These are phyloP conservation scores for Bipolaris bicolor DNA, from an alignment of 2,329 filamentous ascomycete species.

Conservation along the genomic window DNA sequence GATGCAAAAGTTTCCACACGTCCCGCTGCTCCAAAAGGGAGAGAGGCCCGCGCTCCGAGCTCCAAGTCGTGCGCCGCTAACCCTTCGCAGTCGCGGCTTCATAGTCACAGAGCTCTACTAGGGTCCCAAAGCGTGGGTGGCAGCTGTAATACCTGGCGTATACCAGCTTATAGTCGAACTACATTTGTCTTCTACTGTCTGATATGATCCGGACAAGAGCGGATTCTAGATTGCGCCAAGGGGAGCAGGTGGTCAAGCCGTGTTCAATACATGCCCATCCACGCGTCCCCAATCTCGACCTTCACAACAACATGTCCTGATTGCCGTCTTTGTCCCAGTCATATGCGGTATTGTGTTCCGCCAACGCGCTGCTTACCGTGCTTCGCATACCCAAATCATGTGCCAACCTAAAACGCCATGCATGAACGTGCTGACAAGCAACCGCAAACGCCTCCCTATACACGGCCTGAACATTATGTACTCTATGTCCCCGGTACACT, in stretches of 20 bases:
- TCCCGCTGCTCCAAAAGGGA: background rate
- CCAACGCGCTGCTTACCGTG: conserved; percentile 8
- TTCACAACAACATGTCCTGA: conserved; percentile 1
- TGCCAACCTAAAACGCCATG: conserved; percentile 35
- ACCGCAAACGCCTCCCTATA: conserved; percentile 36
- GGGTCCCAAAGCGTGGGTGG: too few relatives aligned
- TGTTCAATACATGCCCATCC: conserved; percentile 8
- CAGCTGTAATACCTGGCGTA: background rate
- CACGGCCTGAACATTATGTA: conserved; percentile 13
- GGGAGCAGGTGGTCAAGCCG: conserved; percentile 8
- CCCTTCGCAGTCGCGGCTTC: background rate
- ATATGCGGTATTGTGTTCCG: background rate
- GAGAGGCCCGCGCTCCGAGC: background rate
- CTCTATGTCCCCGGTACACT: conserved; percentile 6
- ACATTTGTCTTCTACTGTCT: background rate
- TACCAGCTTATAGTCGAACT: background rate
- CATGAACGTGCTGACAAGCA: conserved; percentile 26
- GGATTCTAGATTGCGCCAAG: background rate
- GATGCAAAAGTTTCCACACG: background rate
- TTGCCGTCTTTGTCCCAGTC: background rate
- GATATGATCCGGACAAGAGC: background rate
- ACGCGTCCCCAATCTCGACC: conserved; percentile 4
- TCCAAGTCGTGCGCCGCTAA: background rate
- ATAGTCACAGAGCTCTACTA: background rate
- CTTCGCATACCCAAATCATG: conserved; percentile 18